Conservation (phyloP, 176 grass and related monocot genomes). For the Urochloa ruziziensis region DNA sequence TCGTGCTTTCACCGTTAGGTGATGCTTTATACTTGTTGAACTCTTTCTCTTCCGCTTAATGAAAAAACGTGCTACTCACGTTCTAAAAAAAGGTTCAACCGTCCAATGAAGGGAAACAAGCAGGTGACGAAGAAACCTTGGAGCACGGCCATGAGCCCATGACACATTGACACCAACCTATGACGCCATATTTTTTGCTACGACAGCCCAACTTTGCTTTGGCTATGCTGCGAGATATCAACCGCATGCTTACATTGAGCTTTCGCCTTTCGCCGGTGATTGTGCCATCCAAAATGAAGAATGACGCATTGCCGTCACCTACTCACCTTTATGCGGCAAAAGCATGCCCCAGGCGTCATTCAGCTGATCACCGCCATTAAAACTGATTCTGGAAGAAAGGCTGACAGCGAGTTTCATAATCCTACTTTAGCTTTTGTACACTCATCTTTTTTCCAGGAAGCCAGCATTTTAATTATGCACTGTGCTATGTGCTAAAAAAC, state of each 20-base stretch:
- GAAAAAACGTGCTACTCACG: no score
- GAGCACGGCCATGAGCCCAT: background rate
- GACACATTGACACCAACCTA: no score
- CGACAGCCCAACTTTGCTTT: background rate
- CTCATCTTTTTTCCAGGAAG: background rate
- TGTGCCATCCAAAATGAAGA: background rate
- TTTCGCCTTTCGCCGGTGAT: background rate
- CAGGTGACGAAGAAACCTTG: no score
- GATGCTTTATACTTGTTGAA: no score
- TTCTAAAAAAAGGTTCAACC: no score
- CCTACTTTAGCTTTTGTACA: background rate
- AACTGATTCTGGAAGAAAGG: background rate
- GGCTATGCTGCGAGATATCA: background rate
- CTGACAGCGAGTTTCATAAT: background rate
- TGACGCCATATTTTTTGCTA: background rate
- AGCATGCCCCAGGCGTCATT: background rate
- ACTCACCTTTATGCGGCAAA: constrained; percentile 23
- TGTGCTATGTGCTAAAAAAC: background rate
- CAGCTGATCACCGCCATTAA: background rate
- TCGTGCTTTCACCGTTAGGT: no score
- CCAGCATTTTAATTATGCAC: background rate
- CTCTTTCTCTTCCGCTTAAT: no score
- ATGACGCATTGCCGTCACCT: constrained; percentile 15
- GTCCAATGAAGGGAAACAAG: no score
- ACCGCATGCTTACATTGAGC: background rate